Conservation (phyloP, 148 eudicot genomes). For the Rheum nobile region DNA sequence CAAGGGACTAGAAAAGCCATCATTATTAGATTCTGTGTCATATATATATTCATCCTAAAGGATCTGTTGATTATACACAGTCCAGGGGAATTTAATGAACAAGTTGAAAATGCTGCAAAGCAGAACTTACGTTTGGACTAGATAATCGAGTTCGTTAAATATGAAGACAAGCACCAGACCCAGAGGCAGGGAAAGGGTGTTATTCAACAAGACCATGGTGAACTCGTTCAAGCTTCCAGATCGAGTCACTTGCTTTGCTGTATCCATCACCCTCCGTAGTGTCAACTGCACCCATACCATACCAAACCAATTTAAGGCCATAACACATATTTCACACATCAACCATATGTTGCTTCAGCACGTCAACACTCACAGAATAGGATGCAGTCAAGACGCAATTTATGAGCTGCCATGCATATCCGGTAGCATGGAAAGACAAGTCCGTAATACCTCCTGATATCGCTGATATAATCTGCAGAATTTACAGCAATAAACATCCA, state of each 20-base stretch:
- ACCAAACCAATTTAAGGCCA: too few relatives aligned
- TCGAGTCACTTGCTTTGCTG: slow-evolving; percentile 92
- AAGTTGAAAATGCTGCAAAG: too few relatives aligned
- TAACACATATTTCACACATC: too few relatives aligned
- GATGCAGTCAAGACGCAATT: slow-evolving; percentile 96
- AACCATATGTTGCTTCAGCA: too few relatives aligned
- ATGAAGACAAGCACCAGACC: slow-evolving; percentile 52
- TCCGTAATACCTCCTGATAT: slow-evolving; percentile 92
- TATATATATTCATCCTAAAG: too few relatives aligned
- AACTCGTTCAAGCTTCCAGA: slow-evolving; percentile 94
- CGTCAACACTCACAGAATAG: slow-evolving; percentile 98
- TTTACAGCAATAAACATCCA: too few relatives aligned
- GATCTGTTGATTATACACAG: too few relatives aligned
- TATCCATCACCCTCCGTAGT: slow-evolving; percentile 83
- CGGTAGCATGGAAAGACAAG: slow-evolving; percentile 74
- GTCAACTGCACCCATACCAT: too few relatives aligned
- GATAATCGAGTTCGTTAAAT: slow-evolving; percentile 85
- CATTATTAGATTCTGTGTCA: too few relatives aligned
- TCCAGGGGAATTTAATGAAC: too few relatives aligned
- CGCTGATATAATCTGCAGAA: slow-evolving; percentile 89
- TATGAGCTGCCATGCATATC: slow-evolving; percentile 82
- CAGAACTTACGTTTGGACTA: slow-evolving; percentile 88
- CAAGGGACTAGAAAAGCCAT: too few relatives aligned
- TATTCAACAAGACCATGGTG: slow-evolving; percentile 93
- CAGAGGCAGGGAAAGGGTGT: slow-evolving; percentile 81